A percentile compares a stretch with the other conserved stretches of the same genome.
Conservation (phyloP, 768 basidiomycete species). For the Pholiota microspora region DNA sequence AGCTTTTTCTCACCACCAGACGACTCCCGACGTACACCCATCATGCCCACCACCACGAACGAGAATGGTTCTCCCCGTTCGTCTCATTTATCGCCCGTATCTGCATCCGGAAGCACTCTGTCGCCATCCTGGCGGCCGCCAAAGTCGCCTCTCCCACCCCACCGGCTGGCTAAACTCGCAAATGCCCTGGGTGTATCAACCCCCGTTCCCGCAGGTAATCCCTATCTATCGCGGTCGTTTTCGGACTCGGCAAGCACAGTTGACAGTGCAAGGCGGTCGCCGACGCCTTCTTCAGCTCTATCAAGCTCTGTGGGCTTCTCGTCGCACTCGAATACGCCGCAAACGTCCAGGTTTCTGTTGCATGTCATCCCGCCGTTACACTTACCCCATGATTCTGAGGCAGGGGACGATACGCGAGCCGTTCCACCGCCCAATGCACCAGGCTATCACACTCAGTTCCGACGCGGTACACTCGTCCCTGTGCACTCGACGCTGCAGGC, state of each 20-base stretch:
- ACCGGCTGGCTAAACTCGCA: slow-evolving; percentile 77
- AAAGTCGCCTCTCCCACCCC: slow-evolving; percentile 69
- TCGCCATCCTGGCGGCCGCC: slow-evolving; percentile 58
- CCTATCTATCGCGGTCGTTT: slow-evolving; percentile 33
- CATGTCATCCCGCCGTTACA: slow-evolving; percentile 80
- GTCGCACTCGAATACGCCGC: slow-evolving; percentile 29
- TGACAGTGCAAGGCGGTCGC: slow-evolving; percentile 45
- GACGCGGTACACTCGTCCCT: slow-evolving; percentile 83
- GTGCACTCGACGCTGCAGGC: slow-evolving; percentile 80
- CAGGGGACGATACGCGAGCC: slow-evolving; percentile 42
- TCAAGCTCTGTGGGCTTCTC: slow-evolving; percentile 35
- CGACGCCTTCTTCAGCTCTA: slow-evolving; percentile 40
- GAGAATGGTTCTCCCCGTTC: slow-evolving; percentile 22
- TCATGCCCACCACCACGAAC: slow-evolving; percentile 24
- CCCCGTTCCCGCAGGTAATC: slow-evolving; percentile 57
- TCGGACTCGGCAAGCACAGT: slow-evolving; percentile 28
- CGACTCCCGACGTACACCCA: slow-evolving; percentile 7
- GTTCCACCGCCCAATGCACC: slow-evolving; percentile 58
- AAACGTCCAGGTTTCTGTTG: slow-evolving; percentile 68
- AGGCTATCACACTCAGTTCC: slow-evolving; percentile 78
- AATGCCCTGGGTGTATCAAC: slow-evolving; percentile 83
- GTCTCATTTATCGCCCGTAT: slow-evolving; percentile 22
- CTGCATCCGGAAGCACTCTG: slow-evolving; percentile 25
- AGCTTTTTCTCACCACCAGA: background rate
- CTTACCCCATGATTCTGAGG: slow-evolving; percentile 63